Base-by-base conservation (phyloP, 2,329 filamentous ascomycete genomes). In the Clarireedia paspali region DNA sequence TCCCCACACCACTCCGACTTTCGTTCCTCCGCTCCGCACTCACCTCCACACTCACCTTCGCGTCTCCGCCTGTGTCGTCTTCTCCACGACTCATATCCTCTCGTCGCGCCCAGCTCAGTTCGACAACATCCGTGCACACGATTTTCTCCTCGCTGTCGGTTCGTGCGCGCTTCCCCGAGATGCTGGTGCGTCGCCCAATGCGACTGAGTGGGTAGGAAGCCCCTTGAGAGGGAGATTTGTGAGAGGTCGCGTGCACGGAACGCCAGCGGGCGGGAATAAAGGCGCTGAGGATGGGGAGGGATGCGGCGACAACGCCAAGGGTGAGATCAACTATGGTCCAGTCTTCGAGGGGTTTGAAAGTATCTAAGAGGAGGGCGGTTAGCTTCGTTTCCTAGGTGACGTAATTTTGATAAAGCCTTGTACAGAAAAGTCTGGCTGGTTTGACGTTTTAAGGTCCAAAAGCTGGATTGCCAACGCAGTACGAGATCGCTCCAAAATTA, bases 301-400 rank as follows among this genome's bases (percentile, higher is more conserved):
- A 70, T 27, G 70, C 70, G 10, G 65, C 66, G 6, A 68, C 50
- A 17, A 67, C 64, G 23, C 67, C 69, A 15, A 71, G 65, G 17
- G 64, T 63, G 0, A 72, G 59, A 23, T 72, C 70, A 17, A 71
- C 48, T 5, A 66, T 59, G 2, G 64, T 66, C 70, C 70, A 71
- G 6, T 66, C 55, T 34, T 67, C 59, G 6, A 68, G 59, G 9
- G 62, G 50, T 27, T 63, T 64, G 38, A 69, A 70, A 26, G 64
- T 63, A 38, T 34, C 53, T 47, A 34, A 23, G 4, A 2, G 7
- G 10, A 2, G 24, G 15, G 6, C 2, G 7, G 10, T 54, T 42
- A 54, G 45, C 14, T 26, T 7, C 14, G 3, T 42, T 42, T 10
- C 15, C 39, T 42, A 12, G 30, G 30, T 12, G 5, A 12, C 10